Conservation (phyloP, 2,329 filamentous ascomycete species). For the Colletotrichum sp. region DNA sequence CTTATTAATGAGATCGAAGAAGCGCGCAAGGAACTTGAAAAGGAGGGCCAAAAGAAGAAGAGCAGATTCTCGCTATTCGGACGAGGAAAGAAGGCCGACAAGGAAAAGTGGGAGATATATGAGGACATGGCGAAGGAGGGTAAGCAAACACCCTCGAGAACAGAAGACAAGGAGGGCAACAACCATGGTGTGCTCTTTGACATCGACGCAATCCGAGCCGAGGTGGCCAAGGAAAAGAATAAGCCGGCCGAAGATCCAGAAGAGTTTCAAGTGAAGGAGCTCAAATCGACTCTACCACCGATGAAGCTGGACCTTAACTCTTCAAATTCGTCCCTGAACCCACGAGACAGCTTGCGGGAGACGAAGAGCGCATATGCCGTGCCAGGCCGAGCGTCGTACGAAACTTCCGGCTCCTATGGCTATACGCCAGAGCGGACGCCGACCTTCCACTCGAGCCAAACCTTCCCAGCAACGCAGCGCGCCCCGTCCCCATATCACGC, state of each 20-base stretch:
- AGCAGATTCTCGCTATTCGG: slow-evolving; percentile 77
- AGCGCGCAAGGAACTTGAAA: slow-evolving; percentile 84
- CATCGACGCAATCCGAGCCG: slow-evolving; percentile 89
- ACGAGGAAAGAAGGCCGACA: slow-evolving; percentile 79
- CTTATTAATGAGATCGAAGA: slow-evolving; percentile 97
- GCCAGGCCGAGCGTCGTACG: slow-evolving; percentile 29
- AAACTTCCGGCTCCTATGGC: slow-evolving; percentile 17
- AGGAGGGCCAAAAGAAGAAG: slow-evolving; percentile 67
- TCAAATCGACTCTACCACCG: slow-evolving; percentile 86
- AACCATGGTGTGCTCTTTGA: slow-evolving; percentile 84
- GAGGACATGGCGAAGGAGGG: slow-evolving; percentile 62
- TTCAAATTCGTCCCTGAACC: slow-evolving; percentile 29
- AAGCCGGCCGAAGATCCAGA: slow-evolving; percentile 54
- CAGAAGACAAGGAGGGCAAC: slow-evolving; percentile 54
- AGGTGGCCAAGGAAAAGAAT: slow-evolving; percentile 71
- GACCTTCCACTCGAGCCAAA: slow-evolving; percentile 25
- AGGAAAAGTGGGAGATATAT: slow-evolving; percentile 94
- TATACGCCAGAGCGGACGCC: slow-evolving; percentile 25
- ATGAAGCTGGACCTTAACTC: slow-evolving; percentile 76
- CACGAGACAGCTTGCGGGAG: slow-evolving; percentile 43
- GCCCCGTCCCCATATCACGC: slow-evolving; percentile 29
- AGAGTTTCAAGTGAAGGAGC: slow-evolving; percentile 72
- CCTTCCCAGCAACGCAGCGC: slow-evolving; percentile 4
- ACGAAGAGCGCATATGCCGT: slow-evolving; percentile 52
- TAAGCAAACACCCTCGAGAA: slow-evolving; percentile 44